These are phyloP conservation scores for Spiraea crenata DNA, from an alignment of 331 rosid species.

Conservation along the genomic window DNA sequence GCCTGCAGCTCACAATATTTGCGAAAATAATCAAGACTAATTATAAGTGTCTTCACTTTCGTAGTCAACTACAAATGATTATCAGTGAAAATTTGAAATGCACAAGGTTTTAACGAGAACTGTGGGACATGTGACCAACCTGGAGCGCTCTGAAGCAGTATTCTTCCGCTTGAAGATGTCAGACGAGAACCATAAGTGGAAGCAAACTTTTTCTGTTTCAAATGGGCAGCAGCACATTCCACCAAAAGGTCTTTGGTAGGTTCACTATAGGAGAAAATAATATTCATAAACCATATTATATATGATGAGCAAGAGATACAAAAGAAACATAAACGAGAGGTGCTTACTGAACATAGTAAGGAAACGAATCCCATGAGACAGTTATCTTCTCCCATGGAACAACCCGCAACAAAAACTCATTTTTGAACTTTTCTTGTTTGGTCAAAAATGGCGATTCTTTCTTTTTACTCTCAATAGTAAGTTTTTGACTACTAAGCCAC, in stretches of 20 bases:
- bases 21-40: constrained; percentile 12
- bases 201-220: constrained; percentile 58
- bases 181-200: constrained; percentile 67
- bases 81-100: not conserved
- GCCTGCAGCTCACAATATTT: constrained; percentile 42
- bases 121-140: constrained; percentile 52
- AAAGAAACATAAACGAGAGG: constrained; percentile 22
- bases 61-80: not conserved
- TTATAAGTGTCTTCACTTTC: not conserved
- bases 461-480: constrained; percentile 61
- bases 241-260: constrained; percentile 69
- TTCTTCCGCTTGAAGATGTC: constrained; percentile 83
- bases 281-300: not conserved
- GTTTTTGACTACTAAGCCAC: constrained; percentile 77
- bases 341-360: constrained; percentile 78
- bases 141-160: constrained; percentile 87
- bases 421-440: constrained; percentile 69
- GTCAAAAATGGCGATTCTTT: constrained; percentile 77
- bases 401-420: constrained; percentile 77
- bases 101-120: not conserved
- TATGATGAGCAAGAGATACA: not conserved
- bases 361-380: constrained; percentile 90
- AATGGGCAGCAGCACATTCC: constrained; percentile 88
- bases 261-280: constrained; percentile 43
- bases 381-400: constrained; percentile 93